Evolutionary conservation across 208 protist genomes (phyloP).

Genomic region (Phytomonas sp.): DNA sequence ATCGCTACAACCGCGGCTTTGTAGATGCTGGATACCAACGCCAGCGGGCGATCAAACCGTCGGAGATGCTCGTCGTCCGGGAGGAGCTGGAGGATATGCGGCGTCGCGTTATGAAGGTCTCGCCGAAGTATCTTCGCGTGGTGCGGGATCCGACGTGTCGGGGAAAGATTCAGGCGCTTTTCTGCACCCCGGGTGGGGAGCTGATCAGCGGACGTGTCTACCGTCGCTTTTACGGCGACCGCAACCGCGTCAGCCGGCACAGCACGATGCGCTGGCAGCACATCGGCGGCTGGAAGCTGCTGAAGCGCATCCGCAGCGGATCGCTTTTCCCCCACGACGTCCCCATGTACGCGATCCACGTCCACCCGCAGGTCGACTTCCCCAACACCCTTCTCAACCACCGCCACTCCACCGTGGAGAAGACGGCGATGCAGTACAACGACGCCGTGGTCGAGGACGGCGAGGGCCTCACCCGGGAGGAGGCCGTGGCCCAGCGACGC

Average conservation of each 20-base stretch:
- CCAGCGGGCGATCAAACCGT: conserved; percentile 68
- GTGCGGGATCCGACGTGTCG: conserved; percentile 70
- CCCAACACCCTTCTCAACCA: conserved; percentile 73
- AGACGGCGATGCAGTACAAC: conserved; percentile 50
- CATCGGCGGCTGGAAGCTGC: conserved; percentile 84
- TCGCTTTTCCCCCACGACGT: conserved; percentile 77
- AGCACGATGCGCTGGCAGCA: conserved; percentile 81
- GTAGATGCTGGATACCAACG: conserved; percentile 78
- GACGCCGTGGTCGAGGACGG: conserved; percentile 27
- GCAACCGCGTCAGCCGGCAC: conserved; percentile 47
- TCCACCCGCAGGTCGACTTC: conserved; percentile 72
- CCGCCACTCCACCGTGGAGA: conserved; percentile 64
- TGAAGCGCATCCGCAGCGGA: conserved; percentile 57
- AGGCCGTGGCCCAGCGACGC: conserved; percentile 33
- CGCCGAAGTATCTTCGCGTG: conserved; percentile 58
- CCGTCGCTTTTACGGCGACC: conserved; percentile 78
- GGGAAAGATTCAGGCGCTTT: conserved; percentile 74
- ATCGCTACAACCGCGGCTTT: conserved; percentile 79
- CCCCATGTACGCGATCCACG: conserved; percentile 66
- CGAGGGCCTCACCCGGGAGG: conserved; percentile 55
- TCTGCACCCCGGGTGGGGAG: conserved; percentile 73
- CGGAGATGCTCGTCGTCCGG: conserved; percentile 76
- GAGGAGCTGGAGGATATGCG: conserved; percentile 65
- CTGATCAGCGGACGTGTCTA: conserved; percentile 71
- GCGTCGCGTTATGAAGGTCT: conserved; percentile 30